Evolutionary conservation across 2,329 filamentous ascomycete genomes (phyloP).

Genomic region (Colletotrichum orchidophilum): DNA sequence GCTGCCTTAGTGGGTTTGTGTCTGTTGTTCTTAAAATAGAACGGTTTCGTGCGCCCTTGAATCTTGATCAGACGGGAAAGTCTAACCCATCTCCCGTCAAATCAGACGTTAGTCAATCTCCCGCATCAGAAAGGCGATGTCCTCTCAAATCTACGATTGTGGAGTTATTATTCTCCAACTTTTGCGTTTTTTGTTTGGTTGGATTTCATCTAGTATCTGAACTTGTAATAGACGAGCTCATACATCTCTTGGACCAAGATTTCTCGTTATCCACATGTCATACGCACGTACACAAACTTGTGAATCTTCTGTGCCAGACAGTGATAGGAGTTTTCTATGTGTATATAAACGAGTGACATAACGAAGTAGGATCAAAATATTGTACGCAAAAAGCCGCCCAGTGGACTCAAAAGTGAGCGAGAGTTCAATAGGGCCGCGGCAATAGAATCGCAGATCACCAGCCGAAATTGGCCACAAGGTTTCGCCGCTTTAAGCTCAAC

Average conservation of each 20-base stretch:
- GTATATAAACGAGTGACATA: background rate
- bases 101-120: background rate
- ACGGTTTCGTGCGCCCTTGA: slow-evolving; percentile 4
- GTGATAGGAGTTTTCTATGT: background rate
- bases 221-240: background rate
- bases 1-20: background rate
- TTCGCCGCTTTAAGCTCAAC: slow-evolving; percentile 15
- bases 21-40: background rate
- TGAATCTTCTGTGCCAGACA: background rate
- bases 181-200: background rate
- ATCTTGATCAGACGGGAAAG: slow-evolving; percentile 10
- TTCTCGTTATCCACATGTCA: no score
- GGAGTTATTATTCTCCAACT: background rate
- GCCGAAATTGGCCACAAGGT: slow-evolving; percentile 10
- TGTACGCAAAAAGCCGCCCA: background rate
- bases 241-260: no score
- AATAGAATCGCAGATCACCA: background rate
- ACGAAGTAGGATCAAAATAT: background rate
- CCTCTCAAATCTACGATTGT: background rate
- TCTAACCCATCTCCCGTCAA: slow-evolving; percentile 1
- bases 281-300: background rate
- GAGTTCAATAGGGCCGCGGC: background rate
- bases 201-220: background rate
- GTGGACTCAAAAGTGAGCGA: background rate
- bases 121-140: background rate